These are phyloP conservation scores for Fusarium mangiferae DNA, from an alignment of 2,329 filamentous ascomycete genomes.

Conservation along the genomic window DNA sequence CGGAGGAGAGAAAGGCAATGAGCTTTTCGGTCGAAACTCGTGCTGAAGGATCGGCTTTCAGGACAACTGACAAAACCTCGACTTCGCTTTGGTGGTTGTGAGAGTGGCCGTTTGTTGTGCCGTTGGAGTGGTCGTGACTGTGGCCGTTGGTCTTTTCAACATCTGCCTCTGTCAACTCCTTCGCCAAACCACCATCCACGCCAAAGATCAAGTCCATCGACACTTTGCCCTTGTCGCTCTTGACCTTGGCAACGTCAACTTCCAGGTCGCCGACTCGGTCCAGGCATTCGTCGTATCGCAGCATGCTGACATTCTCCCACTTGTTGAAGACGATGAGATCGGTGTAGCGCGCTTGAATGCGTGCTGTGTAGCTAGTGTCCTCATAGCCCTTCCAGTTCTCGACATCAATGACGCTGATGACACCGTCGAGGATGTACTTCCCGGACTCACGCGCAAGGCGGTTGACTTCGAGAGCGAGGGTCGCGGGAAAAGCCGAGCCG, in stretches of 20 bases:
- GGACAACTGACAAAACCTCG: constrained; percentile 86
- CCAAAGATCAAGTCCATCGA: constrained; percentile 85
- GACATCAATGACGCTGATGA: constrained; percentile 89
- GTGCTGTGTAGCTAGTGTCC: constrained; percentile 88
- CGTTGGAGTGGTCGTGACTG: constrained; percentile 47
- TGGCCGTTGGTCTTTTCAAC: constrained; percentile 49
- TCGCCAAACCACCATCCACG: constrained; percentile 82
- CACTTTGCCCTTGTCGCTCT: constrained; percentile 84
- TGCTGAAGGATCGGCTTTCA: constrained; percentile 58
- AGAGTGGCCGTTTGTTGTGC: constrained; percentile 54
- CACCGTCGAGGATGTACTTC: constrained; percentile 82
- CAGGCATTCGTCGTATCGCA: constrained; percentile 78
- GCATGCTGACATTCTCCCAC: constrained; percentile 82
- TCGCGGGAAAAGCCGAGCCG: constrained; percentile 88
- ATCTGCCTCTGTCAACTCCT: constrained; percentile 58
- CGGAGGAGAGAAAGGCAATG: constrained; percentile 72
- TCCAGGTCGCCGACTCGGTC: constrained; percentile 85
- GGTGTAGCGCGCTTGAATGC: constrained; percentile 88
- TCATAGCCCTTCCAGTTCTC: constrained; percentile 97
- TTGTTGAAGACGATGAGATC: constrained; percentile 94
- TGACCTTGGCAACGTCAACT: constrained; percentile 83
- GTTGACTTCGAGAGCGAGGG: constrained; percentile 90
- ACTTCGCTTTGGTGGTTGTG: constrained; percentile 83
- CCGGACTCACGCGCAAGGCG: constrained; percentile 75
- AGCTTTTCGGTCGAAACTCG: constrained; percentile 70